Evolutionary conservation across 176 grass and related monocot species (phyloP).

Genomic region (Saccharum spontaneum): DNA sequence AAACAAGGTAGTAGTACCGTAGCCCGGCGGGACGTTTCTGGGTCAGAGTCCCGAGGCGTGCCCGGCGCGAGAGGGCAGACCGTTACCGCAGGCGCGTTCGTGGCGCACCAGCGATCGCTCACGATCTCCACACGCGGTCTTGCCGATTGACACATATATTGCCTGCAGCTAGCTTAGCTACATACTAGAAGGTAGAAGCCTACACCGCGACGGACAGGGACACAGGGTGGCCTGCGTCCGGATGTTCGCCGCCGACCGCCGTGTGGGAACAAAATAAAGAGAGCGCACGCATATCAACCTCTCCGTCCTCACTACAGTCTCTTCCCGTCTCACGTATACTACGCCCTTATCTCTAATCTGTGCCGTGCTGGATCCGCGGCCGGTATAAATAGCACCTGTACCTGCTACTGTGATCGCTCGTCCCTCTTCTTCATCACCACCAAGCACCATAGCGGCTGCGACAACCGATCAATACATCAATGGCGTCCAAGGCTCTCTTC

Average conservation of each 20-base stretch:
- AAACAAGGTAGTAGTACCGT: too few relatives aligned
- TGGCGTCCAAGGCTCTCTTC: constrained; percentile 55
- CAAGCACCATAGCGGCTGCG: neutral
- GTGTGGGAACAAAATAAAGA: neutral
- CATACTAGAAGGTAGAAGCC: too few relatives aligned
- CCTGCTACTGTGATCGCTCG: too few relatives aligned
- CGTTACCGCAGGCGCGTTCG: neutral
- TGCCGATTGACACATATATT: too few relatives aligned
- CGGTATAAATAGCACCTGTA: neutral
- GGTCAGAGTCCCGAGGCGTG: too few relatives aligned
- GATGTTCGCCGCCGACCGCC: neutral
- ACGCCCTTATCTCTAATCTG: constrained; percentile 6
- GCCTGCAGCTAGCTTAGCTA: neutral
- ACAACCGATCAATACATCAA: neutral
- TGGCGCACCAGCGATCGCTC: neutral
- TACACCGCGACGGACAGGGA: neutral
- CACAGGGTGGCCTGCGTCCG: neutral
- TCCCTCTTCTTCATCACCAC: too few relatives aligned
- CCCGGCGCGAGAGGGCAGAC: too few relatives aligned
- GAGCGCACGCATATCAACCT: neutral
- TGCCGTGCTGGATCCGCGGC: neutral
- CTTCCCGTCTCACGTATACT: too few relatives aligned
- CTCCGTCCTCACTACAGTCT: neutral
- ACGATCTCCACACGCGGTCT: neutral
- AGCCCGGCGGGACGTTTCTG: too few relatives aligned